Evolutionary conservation across 371 early-diverging fungal species (phyloP).

Genomic region (Dinochytrium kinnereticum): DNA sequence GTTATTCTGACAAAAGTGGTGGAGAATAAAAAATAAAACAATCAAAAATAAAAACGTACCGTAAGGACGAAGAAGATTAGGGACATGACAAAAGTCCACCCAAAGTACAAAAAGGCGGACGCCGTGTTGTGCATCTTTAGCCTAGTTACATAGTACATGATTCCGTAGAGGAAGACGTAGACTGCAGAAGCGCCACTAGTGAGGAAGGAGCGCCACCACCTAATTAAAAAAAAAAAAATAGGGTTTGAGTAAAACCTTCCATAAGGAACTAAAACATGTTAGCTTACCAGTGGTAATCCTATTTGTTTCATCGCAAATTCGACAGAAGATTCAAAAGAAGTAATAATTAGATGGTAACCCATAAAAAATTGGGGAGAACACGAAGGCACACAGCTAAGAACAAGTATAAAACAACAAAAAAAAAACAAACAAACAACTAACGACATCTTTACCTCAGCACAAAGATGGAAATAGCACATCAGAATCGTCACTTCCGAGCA

Average conservation of each 20-base stretch:
- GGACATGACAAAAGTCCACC: constrained; percentile 57
- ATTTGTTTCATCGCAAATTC: neutral
- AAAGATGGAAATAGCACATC: constrained; percentile 83
- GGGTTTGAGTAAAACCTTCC: neutral
- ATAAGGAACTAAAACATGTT: neutral
- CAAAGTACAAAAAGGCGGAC: constrained; percentile 86
- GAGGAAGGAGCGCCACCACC: constrained; percentile 92
- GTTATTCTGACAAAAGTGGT: neutral
- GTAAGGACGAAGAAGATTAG: constrained; percentile 76
- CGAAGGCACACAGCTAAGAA: neutral
- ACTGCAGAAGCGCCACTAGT: constrained; percentile 83
- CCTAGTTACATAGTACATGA: constrained; percentile 77
- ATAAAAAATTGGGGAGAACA: too few relatives aligned
- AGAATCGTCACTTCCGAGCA: constrained; percentile 83
- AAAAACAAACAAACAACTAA: constrained; percentile 16
- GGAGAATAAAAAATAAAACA: neutral
- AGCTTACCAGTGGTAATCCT: constrained; percentile 75
- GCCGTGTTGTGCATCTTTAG: constrained; percentile 71
- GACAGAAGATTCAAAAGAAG: too few relatives aligned
- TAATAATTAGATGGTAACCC: too few relatives aligned
- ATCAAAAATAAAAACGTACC: constrained; percentile 40
- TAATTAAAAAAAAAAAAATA: too few relatives aligned
- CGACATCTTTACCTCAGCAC: constrained; percentile 69
- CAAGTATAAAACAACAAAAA: constrained; percentile 13
- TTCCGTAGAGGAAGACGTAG: constrained; percentile 84